phyloP scores from a whole-genome alignment of 2,329 filamentous ascomycete genomes.

The Curvularia eragrostidis region DNA sequence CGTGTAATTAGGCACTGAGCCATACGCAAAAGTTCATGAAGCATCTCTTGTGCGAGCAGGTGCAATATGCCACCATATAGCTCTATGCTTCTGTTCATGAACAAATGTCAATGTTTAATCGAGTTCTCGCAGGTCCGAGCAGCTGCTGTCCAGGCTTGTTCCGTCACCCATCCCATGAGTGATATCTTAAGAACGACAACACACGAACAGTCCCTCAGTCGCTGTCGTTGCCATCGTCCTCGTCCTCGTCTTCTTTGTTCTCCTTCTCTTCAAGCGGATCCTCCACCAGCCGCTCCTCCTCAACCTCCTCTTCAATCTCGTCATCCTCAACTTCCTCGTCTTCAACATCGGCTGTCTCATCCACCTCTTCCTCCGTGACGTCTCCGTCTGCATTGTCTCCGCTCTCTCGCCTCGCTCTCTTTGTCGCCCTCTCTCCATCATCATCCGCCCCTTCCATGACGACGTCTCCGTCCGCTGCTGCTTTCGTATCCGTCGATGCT shows the following conservation, averaged over 20 bases:
- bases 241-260: conserved; percentile 53
- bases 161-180: conserved; percentile 38
- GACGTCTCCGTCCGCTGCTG: conserved; percentile 8
- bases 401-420: conserved; percentile 54
- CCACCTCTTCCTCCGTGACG: conserved; percentile 48
- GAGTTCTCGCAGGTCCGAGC: neutral
- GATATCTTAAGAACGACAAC: conserved; percentile 4
- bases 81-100: neutral
- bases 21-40: neutral
- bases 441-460: conserved; percentile 29
- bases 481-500: conserved; percentile 7
- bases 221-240: conserved; percentile 63
- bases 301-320: conserved; percentile 62
- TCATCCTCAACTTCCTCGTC: conserved; percentile 62
- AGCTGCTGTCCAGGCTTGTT: neutral
- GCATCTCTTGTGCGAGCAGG: neutral
- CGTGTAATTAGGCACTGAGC: neutral
- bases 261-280: conserved; percentile 55
- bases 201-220: conserved; percentile 32
- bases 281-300: conserved; percentile 58
- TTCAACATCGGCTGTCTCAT: conserved; percentile 53
- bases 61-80: neutral
- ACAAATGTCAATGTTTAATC: neutral
- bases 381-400: conserved; percentile 49
- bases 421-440: conserved; percentile 56